These are phyloP conservation scores for Quercus variabilis DNA, from an alignment of 306 rosid species.

Conservation along the genomic window DNA sequence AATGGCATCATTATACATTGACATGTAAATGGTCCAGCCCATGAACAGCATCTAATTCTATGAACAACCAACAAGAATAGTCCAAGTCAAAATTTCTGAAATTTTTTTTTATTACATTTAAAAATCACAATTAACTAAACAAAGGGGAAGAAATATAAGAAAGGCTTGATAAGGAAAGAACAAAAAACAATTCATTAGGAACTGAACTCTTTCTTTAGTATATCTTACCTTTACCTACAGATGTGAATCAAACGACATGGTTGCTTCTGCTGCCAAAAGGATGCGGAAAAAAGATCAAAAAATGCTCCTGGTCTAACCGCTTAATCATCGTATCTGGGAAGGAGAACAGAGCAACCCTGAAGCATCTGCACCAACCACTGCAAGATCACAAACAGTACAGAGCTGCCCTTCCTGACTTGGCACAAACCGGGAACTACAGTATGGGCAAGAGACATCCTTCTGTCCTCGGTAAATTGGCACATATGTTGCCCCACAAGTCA, in stretches of 20 bases:
- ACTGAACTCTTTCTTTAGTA: slow-evolving; percentile 15
- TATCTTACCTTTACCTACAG: slow-evolving; percentile 27
- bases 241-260: not conserved
- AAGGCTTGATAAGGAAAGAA: not conserved
- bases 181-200: slow-evolving; percentile 16
- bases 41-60: not conserved
- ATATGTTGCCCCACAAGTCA: slow-evolving; percentile 81
- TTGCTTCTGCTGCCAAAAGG: slow-evolving; percentile 32
- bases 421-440: slow-evolving; percentile 85
- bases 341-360: slow-evolving; percentile 89
- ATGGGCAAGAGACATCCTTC: slow-evolving; percentile 82
- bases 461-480: slow-evolving; percentile 90
- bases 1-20: not conserved
- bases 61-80: slow-evolving; percentile 29
- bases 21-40: slow-evolving; percentile 4
- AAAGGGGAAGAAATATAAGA: not conserved
- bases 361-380: slow-evolving; percentile 84
- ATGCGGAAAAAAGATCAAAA: slow-evolving; percentile 32
- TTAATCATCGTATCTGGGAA: slow-evolving; percentile 72
- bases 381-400: slow-evolving; percentile 80
- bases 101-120: not conserved
- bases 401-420: slow-evolving; percentile 72
- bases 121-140: slow-evolving; percentile 4
- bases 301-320: slow-evolving; percentile 22
- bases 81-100: slow-evolving; percentile 15